Percentiles rank a stretch among this genome's conserved stretches.
These are phyloP conservation scores for Rhizoclosmatium globosum DNA, from an alignment of 192 early-diverging fungal genomes.

Conservation along the genomic window DNA sequence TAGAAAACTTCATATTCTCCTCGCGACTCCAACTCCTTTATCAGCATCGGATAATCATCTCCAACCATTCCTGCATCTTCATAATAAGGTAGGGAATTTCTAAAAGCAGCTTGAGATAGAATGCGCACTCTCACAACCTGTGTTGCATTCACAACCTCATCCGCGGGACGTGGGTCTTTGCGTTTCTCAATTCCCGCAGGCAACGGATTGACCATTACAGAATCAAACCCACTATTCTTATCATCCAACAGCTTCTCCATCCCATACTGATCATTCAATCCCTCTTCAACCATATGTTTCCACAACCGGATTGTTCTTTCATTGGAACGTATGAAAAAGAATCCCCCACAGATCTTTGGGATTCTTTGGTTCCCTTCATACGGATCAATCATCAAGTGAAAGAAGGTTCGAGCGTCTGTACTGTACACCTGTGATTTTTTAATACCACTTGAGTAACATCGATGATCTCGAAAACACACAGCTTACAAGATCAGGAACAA, in stretches of 20 bases:
- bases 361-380: slow-evolving; percentile 21
- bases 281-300: neutral
- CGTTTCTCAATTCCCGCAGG: slow-evolving; percentile 5
- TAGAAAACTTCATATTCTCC: neutral
- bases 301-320: neutral
- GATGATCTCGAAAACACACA: neutral
- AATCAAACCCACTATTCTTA: neutral
- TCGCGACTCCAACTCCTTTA: neutral
- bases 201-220: slow-evolving; percentile 24
- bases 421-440: neutral
- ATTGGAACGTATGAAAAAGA: slow-evolving; percentile 16
- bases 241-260: slow-evolving; percentile 19
- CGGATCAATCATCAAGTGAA: slow-evolving; percentile 24
- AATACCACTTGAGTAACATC: no score
- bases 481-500: no score
- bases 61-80: neutral
- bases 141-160: neutral
- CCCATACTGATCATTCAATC: slow-evolving; percentile 30
- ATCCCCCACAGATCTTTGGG: slow-evolving; percentile 35
- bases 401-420: slow-evolving; percentile 24
- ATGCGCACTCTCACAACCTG: neutral
- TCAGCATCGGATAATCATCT: neutral
- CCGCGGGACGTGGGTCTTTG: neutral
- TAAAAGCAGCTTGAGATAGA: slow-evolving; percentile 21
- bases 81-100: neutral